Percentiles rank a stretch among this genome's conserved stretches.
These are phyloP conservation scores for Cicer chorassanicum DNA, from an alignment of 306 rosid genomes.

Conservation along the genomic window DNA sequence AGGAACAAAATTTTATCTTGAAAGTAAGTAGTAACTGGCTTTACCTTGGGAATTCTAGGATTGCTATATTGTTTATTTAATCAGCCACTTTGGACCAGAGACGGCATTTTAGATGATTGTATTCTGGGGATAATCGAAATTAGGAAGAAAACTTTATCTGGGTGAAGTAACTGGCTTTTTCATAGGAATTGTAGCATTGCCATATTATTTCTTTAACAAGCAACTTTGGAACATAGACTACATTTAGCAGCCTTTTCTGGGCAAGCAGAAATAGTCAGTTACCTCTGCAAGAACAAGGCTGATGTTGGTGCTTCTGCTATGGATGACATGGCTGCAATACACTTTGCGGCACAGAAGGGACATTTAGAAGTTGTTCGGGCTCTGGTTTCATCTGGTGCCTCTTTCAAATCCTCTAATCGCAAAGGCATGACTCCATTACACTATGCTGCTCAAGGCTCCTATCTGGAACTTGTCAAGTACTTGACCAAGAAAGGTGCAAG, in stretches of 20 bases:
- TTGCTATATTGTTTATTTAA: constrained; percentile 63
- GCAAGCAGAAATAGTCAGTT: constrained; percentile 65
- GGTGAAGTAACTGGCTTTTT: constrained; percentile 23
- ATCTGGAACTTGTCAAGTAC: constrained; percentile 82
- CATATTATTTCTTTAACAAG: constrained; percentile 67
- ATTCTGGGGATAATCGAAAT: neutral
- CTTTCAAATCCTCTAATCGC: constrained; percentile 70
- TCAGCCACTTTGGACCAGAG: constrained; percentile 53
- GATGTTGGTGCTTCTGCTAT: constrained; percentile 92
- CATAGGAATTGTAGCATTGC: constrained; percentile 32
- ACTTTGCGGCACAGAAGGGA: constrained; percentile 93
- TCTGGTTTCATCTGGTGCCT: constrained; percentile 70
- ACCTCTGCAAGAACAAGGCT: constrained; percentile 86
- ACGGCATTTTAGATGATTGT: constrained; percentile 60
- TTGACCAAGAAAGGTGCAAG: constrained; percentile 81
- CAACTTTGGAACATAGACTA: constrained; percentile 58
- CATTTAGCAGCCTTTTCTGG: constrained; percentile 98
- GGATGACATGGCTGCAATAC: constrained; percentile 97
- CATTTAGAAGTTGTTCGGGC: constrained; percentile 72
- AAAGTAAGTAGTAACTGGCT: constrained; percentile 17
- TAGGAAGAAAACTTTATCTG: neutral
- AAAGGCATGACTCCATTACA: constrained; percentile 86
- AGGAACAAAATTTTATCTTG: neutral
- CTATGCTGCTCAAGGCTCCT: constrained; percentile 84
- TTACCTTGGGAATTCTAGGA: constrained; percentile 29